Evolutionary conservation across 352 stramenopile species (phyloP), one percentile per base, ranked within the genome.

Genomic region (Blastocystis sp.): DNA sequence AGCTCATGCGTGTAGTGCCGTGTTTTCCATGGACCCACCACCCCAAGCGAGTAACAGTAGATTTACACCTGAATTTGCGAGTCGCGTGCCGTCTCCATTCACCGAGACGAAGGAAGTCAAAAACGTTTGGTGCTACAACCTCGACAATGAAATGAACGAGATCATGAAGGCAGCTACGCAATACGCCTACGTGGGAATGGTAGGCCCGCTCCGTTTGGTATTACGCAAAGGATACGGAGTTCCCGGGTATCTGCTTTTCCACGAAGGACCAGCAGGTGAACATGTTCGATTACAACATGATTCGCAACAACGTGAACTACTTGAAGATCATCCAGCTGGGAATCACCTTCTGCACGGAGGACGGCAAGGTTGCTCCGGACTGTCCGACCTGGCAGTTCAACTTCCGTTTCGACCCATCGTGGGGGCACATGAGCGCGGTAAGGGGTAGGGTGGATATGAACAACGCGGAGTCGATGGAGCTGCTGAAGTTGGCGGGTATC

Each of bases 321-420:
- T 34, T 88, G 67, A 77, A 78, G 43, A n/a, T 88, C 9, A 88
- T 88, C 56, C 78, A 88, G 48, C 53, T 88, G 11, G 78, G 78
- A 62, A 56, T 88, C 40, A 88, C 78, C 1, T 88, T 88, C 62
- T 88, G 78, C 28, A 69, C 64, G 9, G 14, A 9, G n/a, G 78
- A 88, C 52, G 78, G 78, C 28, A 66, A 40, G 10, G 60, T 88
- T 21, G 78, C 78, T 5, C 21, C 70, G 38, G 62, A 88, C 52
- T 78, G 60, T 61, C 78, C 78, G 52, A 76, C 62, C 14, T 88
- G 78, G 78, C 78, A 88, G 60, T 88, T 88, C 53, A 88, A 88
- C 61, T 88, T 88, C 66, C 64, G 67, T 38, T 88, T 88, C 53
- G 53, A 76, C 60, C 45, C 53, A 59, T 14, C n/a, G 78, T 88